Percentiles rank a stretch among this genome's conserved stretches.
Conservation (phyloP, 148 eudicot species). For the Silene uniflora region DNA sequence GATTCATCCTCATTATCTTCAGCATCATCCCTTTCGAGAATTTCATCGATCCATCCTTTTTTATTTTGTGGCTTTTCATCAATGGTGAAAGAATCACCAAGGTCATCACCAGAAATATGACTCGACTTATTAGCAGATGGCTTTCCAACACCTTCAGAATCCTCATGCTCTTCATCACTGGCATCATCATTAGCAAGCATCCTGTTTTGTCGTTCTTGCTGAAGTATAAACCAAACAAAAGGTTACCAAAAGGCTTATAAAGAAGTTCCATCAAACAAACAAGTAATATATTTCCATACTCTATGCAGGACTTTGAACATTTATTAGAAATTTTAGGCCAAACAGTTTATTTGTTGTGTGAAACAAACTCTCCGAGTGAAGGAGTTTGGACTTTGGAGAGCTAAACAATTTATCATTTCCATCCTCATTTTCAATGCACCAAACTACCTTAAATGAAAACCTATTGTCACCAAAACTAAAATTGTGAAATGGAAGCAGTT, state of each 20-base stretch:
- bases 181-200: constrained; percentile 73
- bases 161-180: constrained; percentile 65
- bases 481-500: too few relatives aligned
- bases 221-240: constrained; percentile 19
- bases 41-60: constrained; percentile 62
- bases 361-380: too few relatives aligned
- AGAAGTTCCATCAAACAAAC: too few relatives aligned
- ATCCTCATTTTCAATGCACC: too few relatives aligned
- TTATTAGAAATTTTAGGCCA: background rate
- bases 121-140: constrained; percentile 34
- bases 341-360: too few relatives aligned
- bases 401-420: too few relatives aligned
- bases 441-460: too few relatives aligned
- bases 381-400: too few relatives aligned
- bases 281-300: background rate
- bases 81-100: constrained; percentile 82
- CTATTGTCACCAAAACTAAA: too few relatives aligned
- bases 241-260: constrained; percentile 1
- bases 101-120: constrained; percentile 96
- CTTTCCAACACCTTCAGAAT: constrained; percentile 35
- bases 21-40: constrained; percentile 40
- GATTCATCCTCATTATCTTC: constrained; percentile 42
- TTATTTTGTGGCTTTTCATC: constrained; percentile 46
- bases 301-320: background rate
- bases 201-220: constrained; percentile 84